phyloP scores from a whole-genome alignment of 163 green algal genomes.

The Dunaliella salina region DNA sequence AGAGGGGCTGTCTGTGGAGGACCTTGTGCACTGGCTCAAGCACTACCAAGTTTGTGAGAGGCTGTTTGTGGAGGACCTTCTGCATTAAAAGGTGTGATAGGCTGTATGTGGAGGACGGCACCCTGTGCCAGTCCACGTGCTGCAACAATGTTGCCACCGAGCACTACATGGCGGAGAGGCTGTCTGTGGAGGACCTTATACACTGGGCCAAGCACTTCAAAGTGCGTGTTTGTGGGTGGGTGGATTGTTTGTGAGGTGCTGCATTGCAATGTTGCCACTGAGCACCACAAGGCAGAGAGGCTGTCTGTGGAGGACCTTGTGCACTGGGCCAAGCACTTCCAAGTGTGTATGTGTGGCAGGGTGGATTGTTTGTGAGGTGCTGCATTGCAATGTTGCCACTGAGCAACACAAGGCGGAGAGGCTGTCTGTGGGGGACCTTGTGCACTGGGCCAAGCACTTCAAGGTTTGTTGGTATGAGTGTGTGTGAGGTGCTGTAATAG shows the following conservation, averaged over 20 bases:
- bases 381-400: constrained; percentile 69
- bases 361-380: too few relatives aligned
- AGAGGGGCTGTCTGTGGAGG: constrained; percentile 77
- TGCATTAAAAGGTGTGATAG: too few relatives aligned
- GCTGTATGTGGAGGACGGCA: constrained; percentile 53
- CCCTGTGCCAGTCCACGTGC: constrained; percentile 60
- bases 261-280: too few relatives aligned
- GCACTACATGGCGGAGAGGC: constrained; percentile 79
- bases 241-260: too few relatives aligned
- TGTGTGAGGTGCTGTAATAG: not conserved
- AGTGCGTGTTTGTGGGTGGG: too few relatives aligned
- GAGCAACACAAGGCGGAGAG: constrained; percentile 85
- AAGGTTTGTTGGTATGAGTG: constrained; percentile 60
- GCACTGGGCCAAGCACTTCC: too few relatives aligned
- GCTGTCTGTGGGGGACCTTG: constrained; percentile 78
- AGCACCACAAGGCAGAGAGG: not conserved
- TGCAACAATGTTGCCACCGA: constrained; percentile 78
- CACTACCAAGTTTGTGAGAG: constrained; percentile 66
- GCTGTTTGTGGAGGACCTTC: too few relatives aligned
- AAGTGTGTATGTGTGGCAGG: too few relatives aligned
- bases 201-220: not conserved
- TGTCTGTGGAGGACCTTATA: constrained; percentile 25
- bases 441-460: constrained; percentile 83
- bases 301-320: too few relatives aligned
- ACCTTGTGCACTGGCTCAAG: constrained; percentile 78